Evolutionary conservation across 352 stramenopile species (phyloP).

Genomic region (Globisporangium irregulare): DNA sequence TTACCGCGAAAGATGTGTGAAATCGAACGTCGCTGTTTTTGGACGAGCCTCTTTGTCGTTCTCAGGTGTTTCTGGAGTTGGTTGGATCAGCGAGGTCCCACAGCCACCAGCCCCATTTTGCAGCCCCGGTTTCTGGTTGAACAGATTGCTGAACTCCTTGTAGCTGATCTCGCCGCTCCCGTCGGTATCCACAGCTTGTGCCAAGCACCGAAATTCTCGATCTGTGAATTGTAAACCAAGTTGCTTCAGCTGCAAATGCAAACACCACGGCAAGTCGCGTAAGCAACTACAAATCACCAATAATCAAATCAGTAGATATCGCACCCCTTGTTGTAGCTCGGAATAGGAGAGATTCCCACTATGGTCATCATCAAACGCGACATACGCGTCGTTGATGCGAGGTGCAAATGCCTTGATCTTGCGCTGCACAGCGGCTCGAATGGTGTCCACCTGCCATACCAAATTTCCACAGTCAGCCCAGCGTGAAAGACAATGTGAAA

Average conservation of each 20-base stretch:
- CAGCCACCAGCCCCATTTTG: neutral
- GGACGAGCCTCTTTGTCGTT: slow-evolving; percentile 11
- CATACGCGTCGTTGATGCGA: slow-evolving; percentile 46
- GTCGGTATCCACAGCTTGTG: slow-evolving; percentile 35
- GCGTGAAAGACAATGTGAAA: neutral
- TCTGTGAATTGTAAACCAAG: slow-evolving; percentile 48
- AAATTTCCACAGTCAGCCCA: neutral
- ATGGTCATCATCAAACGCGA: slow-evolving; percentile 53
- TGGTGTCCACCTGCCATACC: slow-evolving; percentile 25
- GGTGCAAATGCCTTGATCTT: slow-evolving; percentile 42
- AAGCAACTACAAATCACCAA: neutral
- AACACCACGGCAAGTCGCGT: neutral
- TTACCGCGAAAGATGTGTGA: slow-evolving; percentile 33
- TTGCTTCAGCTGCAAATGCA: slow-evolving; percentile 34
- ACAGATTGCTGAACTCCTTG: slow-evolving; percentile 49
- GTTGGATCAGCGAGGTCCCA: neutral
- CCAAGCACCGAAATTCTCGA: slow-evolving; percentile 44
- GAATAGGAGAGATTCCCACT: slow-evolving; percentile 49
- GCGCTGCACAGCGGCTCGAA: slow-evolving; percentile 33
- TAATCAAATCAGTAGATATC: neutral
- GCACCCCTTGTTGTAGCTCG: slow-evolving; percentile 45
- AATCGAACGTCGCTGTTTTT: slow-evolving; percentile 34
- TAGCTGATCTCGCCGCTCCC: slow-evolving; percentile 58
- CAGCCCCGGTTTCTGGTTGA: slow-evolving; percentile 12
- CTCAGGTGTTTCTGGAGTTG: neutral